Percentiles rank a stretch among this genome's conserved stretches.
Conservation (phyloP, 441 rosid genomes). For the Croton laevigatus region DNA sequence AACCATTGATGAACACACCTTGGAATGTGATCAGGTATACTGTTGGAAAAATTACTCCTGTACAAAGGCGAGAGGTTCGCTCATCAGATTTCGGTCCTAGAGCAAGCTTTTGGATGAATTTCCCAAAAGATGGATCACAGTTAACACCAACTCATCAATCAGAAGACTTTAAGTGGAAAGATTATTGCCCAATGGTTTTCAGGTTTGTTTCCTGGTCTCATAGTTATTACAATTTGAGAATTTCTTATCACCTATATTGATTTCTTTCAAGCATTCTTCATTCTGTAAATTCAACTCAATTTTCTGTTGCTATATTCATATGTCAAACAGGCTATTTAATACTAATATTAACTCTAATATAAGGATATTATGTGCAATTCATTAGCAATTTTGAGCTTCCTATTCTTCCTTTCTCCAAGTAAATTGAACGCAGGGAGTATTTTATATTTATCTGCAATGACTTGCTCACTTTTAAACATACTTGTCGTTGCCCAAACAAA, state of each 20-base stretch:
- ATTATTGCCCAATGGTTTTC: slow-evolving; percentile 98
- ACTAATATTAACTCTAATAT: too few species aligned
- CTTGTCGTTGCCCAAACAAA: neutral
- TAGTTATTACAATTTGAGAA: neutral
- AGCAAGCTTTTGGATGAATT: slow-evolving; percentile 97
- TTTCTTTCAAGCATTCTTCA: neutral
- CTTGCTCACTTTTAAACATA: neutral
- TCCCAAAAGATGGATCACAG: slow-evolving; percentile 89
- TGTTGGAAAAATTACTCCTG: slow-evolving; percentile 96
- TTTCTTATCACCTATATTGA: neutral
- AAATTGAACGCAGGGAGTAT: too few species aligned
- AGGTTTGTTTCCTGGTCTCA: slow-evolving; percentile 49
- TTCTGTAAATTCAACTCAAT: neutral
- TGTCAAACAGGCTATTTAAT: neutral
- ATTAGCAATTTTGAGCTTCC: too few species aligned
- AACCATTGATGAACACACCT: slow-evolving; percentile 21
- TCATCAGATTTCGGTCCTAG: slow-evolving; percentile 83
- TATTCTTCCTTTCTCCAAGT: too few species aligned
- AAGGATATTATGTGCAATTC: too few species aligned
- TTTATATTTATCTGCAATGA: neutral
- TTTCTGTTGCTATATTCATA: slow-evolving; percentile 1
- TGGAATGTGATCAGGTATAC: slow-evolving; percentile 62
- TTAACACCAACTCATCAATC: slow-evolving; percentile 92
- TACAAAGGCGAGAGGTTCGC: slow-evolving; percentile 87
- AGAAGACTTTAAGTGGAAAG: slow-evolving; percentile 96